phyloP scores from a whole-genome alignment of 164 flowering plant genomes.

The Piper longum region DNA sequence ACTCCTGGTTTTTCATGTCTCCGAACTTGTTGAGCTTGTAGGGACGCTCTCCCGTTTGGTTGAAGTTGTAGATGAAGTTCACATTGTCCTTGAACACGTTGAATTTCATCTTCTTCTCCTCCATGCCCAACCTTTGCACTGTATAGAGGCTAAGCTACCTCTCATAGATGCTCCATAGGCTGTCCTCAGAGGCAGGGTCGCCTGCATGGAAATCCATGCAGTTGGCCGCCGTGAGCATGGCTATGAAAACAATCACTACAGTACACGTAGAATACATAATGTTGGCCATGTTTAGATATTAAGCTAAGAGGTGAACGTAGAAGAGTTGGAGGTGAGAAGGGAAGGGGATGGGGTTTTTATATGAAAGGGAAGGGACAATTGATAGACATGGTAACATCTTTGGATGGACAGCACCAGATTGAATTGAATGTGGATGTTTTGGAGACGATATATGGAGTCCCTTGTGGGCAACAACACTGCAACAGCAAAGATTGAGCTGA shows the following conservation, averaged over 20 bases:
- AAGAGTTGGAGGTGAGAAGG: neutral
- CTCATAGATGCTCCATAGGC: slow-evolving; percentile 47
- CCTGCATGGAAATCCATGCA: slow-evolving; percentile 36
- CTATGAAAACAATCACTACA: slow-evolving; percentile 15
- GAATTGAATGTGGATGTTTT: neutral
- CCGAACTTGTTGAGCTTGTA: slow-evolving; percentile 62
- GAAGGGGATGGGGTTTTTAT: neutral
- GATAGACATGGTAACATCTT: neutral
- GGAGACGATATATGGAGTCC: neutral
- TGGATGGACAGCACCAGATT: neutral
- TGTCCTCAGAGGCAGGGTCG: slow-evolving; percentile 42
- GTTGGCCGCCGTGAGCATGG: slow-evolving; percentile 15
- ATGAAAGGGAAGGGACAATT: neutral
- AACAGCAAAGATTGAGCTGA: neutral
- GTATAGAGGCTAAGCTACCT: slow-evolving; percentile 51
- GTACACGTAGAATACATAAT: slow-evolving; percentile 13
- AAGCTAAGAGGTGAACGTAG: neutral
- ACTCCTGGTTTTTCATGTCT: slow-evolving; percentile 59
- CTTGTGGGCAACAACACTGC: slow-evolving; percentile 1
- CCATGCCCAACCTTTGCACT: slow-evolving; percentile 21
- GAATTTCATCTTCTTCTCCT: slow-evolving; percentile 45
- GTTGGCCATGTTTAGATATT: neutral
- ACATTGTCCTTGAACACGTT: slow-evolving; percentile 54
- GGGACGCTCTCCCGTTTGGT: slow-evolving; percentile 35
- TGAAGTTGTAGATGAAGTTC: slow-evolving; percentile 27